Base-by-base conservation (phyloP, 148 eudicot genomes). In the Rhododendron vialii region DNA sequence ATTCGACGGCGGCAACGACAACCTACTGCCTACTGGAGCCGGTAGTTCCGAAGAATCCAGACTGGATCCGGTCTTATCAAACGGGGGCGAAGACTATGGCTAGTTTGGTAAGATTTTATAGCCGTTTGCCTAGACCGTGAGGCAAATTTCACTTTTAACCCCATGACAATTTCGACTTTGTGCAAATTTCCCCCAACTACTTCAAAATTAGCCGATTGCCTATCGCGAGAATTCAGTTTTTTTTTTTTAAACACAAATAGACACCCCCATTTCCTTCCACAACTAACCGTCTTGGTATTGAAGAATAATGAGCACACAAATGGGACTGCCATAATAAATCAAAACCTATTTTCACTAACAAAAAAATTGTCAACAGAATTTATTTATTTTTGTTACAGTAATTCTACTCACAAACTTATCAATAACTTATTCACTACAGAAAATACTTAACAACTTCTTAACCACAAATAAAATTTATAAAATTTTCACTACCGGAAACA, bases 11-110 rank as follows among this genome's bases (percentile, higher is more conserved):
- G 80, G 15, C 4, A 24, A 20, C 10, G 7, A 4, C 20, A 48
- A 48, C 82, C 59, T 12, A 33, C 45, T n/a, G 82, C 82, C 59
- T 12, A 33, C 45, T n/a, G 82, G 82, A 47, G 82, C 57, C 82
- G 82, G 82, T 79, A 48, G 50, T n/a, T 47, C 61, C 57, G 6
- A 6, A 4, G 20, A 55, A 17, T 55, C 35, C 81, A 45, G 55
- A 45, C 55, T 78, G 35, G 55, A 1, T 76, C 18, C 0, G 50
- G 11, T 17, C 48, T 50, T 47, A 28, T 1, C 33, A 50, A 47
- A 3, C 8, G 24, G 47, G 14, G 80, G 13, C 81, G 48, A 26
- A 67, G 5, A 67, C 33, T 11, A 26, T 2, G 73, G 73, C 5
- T 13, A 71, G 76, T 71, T 71, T 30, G 22, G 76, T 71, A 15